These are phyloP conservation scores for Nowakowskiella sp. DNA, from an alignment of 192 early-diverging fungal species.

Conservation along the genomic window DNA sequence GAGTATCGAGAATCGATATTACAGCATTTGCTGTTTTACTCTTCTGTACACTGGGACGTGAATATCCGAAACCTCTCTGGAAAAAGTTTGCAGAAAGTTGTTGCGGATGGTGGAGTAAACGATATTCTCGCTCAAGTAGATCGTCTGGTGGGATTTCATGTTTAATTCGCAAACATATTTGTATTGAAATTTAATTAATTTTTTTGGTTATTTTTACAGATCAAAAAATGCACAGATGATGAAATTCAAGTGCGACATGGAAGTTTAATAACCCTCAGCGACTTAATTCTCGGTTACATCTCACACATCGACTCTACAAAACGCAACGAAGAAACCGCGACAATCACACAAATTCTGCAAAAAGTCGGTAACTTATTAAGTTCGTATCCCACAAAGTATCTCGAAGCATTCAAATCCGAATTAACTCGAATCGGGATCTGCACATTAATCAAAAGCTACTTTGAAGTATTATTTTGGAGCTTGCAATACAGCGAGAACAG, in stretches of 20 bases:
- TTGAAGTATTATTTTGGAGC: conserved; percentile 32
- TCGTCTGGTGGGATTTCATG: background rate
- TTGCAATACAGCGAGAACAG: conserved; percentile 2
- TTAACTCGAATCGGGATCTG: conserved; percentile 42
- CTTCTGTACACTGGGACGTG: conserved; percentile 82
- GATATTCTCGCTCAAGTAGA: conserved; percentile 1
- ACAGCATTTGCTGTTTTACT: conserved; percentile 56
- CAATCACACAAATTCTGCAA: background rate
- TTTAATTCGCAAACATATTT: background rate
- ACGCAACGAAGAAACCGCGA: background rate
- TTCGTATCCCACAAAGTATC: conserved; percentile 24
- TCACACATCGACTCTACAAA: conserved; percentile 6
- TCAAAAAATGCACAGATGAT: conserved; percentile 26
- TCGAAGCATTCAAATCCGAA: conserved; percentile 51
- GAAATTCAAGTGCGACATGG: conserved; percentile 57
- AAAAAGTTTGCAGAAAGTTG: conserved; percentile 59
- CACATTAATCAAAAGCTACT: conserved; percentile 36
- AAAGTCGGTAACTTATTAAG: background rate
- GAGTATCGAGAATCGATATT: conserved; percentile 72
- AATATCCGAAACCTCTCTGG: conserved; percentile 69
- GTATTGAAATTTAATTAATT: conserved; percentile 13
- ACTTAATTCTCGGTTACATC: conserved; percentile 47
- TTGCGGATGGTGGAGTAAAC: conserved; percentile 19
- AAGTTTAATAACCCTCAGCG: conserved; percentile 47
- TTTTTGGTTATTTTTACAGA: conserved; percentile 22